Evolutionary conservation across 495 filamentous ascomycete species (phyloP).

Genomic region (Penicillium pulvis): DNA sequence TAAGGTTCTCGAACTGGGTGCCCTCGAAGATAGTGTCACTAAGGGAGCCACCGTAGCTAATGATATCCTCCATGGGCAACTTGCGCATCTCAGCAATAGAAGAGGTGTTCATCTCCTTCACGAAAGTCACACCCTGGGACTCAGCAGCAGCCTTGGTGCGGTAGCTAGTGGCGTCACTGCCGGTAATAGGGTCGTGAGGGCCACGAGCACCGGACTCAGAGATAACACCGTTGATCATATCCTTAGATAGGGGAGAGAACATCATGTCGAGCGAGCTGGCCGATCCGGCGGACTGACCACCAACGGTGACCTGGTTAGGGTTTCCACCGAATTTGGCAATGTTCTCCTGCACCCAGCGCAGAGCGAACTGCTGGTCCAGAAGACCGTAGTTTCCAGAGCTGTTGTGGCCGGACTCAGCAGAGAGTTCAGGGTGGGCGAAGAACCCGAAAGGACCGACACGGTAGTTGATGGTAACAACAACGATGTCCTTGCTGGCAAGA

Average conservation of each 20-base stretch:
- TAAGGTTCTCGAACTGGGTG: slow-evolving; percentile 19
- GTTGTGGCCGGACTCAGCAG: slow-evolving; percentile 30
- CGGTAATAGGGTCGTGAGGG: slow-evolving; percentile 21
- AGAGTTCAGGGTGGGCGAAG: slow-evolving; percentile 25
- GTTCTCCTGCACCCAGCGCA: slow-evolving; percentile 6
- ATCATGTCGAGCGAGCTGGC: slow-evolving; percentile 35
- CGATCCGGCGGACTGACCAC: slow-evolving; percentile 53
- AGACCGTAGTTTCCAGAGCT: slow-evolving; percentile 42
- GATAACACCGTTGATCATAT: slow-evolving; percentile 16
- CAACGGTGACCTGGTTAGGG: slow-evolving; percentile 28
- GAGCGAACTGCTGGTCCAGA: slow-evolving; percentile 41
- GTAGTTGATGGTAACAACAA: slow-evolving; percentile 36
- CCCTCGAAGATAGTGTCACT: slow-evolving; percentile 11
- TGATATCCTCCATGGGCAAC: slow-evolving; percentile 2
- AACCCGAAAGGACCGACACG: slow-evolving; percentile 39
- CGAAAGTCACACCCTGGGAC: slow-evolving; percentile 14
- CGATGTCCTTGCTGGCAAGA: slow-evolving; percentile 32
- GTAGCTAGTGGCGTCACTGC: slow-evolving; percentile 20
- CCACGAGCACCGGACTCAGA: slow-evolving; percentile 23
- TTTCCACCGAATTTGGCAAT: slow-evolving; percentile 43
- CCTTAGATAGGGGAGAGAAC: slow-evolving; percentile 17
- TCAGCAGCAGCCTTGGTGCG: slow-evolving; percentile 16
- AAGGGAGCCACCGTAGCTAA: neutral
- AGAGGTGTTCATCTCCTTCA: slow-evolving; percentile 7
- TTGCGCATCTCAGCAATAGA: slow-evolving; percentile 3